Conservation (phyloP, 129 eudicot species). For the Pittosporum tobira region DNA sequence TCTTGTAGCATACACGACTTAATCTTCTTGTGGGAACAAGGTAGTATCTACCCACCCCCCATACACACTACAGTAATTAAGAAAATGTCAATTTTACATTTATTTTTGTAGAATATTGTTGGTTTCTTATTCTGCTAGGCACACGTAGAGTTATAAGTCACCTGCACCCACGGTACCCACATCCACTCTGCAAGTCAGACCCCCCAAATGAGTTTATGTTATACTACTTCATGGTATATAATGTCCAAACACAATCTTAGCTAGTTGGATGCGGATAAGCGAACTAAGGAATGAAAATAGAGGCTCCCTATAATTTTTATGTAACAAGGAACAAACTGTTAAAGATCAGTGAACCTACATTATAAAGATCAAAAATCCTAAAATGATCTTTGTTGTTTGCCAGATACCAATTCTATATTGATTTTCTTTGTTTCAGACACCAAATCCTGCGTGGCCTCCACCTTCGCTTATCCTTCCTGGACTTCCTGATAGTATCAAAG, state of each 20-base stretch:
- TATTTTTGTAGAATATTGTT: neutral
- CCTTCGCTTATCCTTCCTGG: slow-evolving; percentile 44
- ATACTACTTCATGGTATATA: neutral
- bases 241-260: neutral
- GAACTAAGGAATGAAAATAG: neutral
- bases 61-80: neutral
- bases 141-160: neutral
- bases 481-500: slow-evolving; percentile 56
- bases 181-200: too few species aligned
- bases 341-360: neutral
- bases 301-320: too few species aligned
- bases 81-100: neutral
- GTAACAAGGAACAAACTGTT: too few species aligned
- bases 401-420: neutral
- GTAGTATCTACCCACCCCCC: too few species aligned
- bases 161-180: too few species aligned
- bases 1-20: neutral
- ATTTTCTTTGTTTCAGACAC: slow-evolving; percentile 39
- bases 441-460: slow-evolving; percentile 89
- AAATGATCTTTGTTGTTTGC: neutral
- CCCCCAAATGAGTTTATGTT: too few species aligned
- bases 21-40: neutral
- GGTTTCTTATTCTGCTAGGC: neutral
- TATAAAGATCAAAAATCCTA: neutral
- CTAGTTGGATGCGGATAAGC: neutral